Evolutionary conservation across 768 basidiomycete species (phyloP), one percentile per base, ranked within the genome.

Genomic region (Ramaria sp.): DNA sequence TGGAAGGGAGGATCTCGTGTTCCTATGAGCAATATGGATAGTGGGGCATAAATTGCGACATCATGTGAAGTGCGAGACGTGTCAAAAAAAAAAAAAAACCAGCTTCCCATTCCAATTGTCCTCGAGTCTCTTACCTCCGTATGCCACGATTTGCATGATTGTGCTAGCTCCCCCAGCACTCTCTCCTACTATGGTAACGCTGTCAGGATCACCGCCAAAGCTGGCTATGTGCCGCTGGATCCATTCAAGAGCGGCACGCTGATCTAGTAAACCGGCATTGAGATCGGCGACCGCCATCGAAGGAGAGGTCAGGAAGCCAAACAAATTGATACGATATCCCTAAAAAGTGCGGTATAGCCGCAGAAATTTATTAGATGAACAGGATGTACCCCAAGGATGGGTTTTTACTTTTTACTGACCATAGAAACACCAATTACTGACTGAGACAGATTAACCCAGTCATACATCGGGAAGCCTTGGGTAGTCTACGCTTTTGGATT

Each of bases 271-370:
- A 3, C 73, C 73, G 1, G 63, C 63, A 52, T 75, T 74, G 18
- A 70, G 59, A 51, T 68, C 64, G 60, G 0, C 74, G 63, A 0
- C 68, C 64, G 4, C 77, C 70, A 51, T 69, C 63, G 1, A 64
- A 52, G 54, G 78, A 78, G 2, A 79, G 66, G 25, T 57, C 37
- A 78, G 74, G 54, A 80, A 81, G 45, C 78, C 78, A 57, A 79
- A 79, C 0, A 75, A 74, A 59, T 79, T 80, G 41, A 79, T 52
- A 2, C 78, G 77, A 55, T 79, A 80, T 3, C 63, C 63, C 42
- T 64, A 22, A 7, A 9, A n/a, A n/a, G 12, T 27, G 25, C n/a
- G 25, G 10, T 34, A 3, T 49, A 28, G 55, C 15, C 20, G 20
- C 22, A 34, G 28, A 34, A n/a, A 34, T n/a, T n/a, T 41, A 34